Evolutionary conservation across 805 yeast genomes (phyloP).

Genomic region (Nakazawaea wickerhamii): DNA sequence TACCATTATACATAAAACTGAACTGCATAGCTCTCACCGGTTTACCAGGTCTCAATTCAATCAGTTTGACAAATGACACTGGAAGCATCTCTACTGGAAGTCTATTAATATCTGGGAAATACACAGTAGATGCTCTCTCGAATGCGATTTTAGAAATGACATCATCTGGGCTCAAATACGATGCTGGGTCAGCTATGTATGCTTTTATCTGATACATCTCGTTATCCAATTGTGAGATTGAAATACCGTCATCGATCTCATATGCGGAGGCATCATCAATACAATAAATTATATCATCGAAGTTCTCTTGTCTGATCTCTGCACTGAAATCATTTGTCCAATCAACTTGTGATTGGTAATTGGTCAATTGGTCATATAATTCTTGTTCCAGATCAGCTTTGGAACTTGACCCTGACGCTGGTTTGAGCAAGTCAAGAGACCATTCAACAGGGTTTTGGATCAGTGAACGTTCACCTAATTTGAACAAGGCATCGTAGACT

Average conservation of each 20-base stretch:
- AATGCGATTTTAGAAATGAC: slow-evolving; percentile 50
- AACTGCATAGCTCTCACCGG: slow-evolving; percentile 44
- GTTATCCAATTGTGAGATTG: slow-evolving; percentile 35
- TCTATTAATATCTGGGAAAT: slow-evolving; percentile 51
- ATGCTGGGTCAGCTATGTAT: slow-evolving; percentile 86
- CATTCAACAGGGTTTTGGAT: slow-evolving; percentile 47
- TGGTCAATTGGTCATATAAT: slow-evolving; percentile 30
- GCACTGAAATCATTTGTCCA: slow-evolving; percentile 1
- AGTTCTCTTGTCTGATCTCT: slow-evolving; percentile 33
- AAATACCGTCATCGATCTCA: slow-evolving; percentile 92
- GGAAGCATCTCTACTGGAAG: slow-evolving; percentile 70
- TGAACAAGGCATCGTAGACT: slow-evolving; percentile 45
- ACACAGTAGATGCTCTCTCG: slow-evolving; percentile 58
- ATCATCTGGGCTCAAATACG: slow-evolving; percentile 41
- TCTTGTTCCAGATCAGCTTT: slow-evolving; percentile 39
- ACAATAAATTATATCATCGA: slow-evolving; percentile 59
- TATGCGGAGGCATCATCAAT: slow-evolving; percentile 77
- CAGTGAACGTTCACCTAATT: slow-evolving; percentile 23
- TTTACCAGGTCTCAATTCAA: slow-evolving; percentile 42
- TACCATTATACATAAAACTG: slow-evolving; percentile 26
- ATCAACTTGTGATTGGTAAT: background rate
- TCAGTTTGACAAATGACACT: slow-evolving; percentile 37
- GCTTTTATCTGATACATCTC: slow-evolving; percentile 45
- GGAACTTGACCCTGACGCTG: slow-evolving; percentile 35
- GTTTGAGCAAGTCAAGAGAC: slow-evolving; percentile 41